Conservation (phyloP, 2,329 filamentous ascomycete genomes). For the Blastomyces percursus region DNA sequence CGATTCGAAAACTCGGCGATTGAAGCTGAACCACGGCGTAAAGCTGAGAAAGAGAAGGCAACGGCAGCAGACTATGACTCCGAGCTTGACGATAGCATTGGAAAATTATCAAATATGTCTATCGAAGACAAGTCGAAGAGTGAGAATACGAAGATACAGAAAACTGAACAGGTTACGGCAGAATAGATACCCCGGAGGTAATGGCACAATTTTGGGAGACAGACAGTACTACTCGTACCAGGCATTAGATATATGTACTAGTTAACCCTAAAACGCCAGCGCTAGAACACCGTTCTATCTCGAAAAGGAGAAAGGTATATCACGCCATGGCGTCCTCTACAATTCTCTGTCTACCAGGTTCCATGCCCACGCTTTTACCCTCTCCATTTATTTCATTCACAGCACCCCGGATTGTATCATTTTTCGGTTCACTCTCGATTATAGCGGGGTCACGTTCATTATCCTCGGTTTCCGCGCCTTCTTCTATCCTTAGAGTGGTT, state of each 20-base stretch:
- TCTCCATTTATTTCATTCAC: slow-evolving; percentile 28
- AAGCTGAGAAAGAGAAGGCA: slow-evolving; percentile 15
- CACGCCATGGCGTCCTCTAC: slow-evolving; percentile 3
- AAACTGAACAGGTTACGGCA: neutral
- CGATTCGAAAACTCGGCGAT: slow-evolving; percentile 30
- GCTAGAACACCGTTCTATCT: neutral
- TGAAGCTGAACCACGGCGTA: slow-evolving; percentile 25
- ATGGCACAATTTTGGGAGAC: neutral
- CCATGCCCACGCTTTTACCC: slow-evolving; percentile 51
- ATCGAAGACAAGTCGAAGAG: slow-evolving; percentile 25
- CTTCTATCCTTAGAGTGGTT: slow-evolving; percentile 7
- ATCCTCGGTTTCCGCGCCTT: neutral
- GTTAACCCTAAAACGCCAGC: neutral
- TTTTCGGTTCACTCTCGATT: neutral
- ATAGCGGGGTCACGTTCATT: neutral
- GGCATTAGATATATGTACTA: neutral
- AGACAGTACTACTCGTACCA: neutral
- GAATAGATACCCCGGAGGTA: neutral
- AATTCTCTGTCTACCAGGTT: slow-evolving; percentile 37
- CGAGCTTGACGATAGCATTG: slow-evolving; percentile 30
- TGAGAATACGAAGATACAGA: slow-evolving; percentile 16
- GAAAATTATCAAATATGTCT: slow-evolving; percentile 32
- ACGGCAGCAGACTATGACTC: slow-evolving; percentile 16
- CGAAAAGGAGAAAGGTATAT: neutral
- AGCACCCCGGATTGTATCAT: neutral